Conservation (phyloP, 495 filamentous ascomycete genomes). For the Acidiella bohemica region DNA sequence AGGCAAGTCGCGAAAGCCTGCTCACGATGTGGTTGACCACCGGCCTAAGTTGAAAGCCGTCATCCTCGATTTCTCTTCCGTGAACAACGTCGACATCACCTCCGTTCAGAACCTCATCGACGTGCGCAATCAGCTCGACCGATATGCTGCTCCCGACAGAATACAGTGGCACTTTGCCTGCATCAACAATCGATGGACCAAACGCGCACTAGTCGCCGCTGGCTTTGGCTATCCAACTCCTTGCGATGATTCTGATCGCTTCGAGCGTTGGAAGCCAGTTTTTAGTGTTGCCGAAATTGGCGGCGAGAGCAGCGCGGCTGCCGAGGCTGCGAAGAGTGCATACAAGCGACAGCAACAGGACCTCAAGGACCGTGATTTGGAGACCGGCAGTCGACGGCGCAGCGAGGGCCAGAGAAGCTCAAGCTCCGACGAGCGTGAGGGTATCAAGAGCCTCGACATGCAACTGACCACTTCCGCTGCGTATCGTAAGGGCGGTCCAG, state of each 20-base stretch:
- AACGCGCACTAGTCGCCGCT: constrained; percentile 79
- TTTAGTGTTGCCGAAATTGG: constrained; percentile 88
- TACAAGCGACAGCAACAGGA: constrained; percentile 14
- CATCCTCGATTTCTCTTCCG: constrained; percentile 88
- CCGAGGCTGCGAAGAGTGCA: constrained; percentile 40
- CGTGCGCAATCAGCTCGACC: constrained; percentile 91
- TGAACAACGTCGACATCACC: constrained; percentile 93
- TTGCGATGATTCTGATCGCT: constrained; percentile 31
- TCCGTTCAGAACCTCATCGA: constrained; percentile 93
- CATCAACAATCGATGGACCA: constrained; percentile 96
- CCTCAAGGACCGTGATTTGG: constrained; percentile 20
- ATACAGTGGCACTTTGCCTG: constrained; percentile 95
- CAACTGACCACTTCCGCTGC: constrained; percentile 35
- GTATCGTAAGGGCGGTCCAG: constrained; percentile 12
- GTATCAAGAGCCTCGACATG: constrained; percentile 29
- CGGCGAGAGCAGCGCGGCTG: constrained; percentile 54
- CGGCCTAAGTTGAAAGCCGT: constrained; percentile 76
- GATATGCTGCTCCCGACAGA: constrained; percentile 64
- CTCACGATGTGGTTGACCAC: constrained; percentile 35
- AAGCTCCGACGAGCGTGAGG: constrained; percentile 12
- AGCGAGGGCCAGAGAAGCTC: constrained; percentile 11
- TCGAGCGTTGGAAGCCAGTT: constrained; percentile 82
- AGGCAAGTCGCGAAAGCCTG: constrained; percentile 52
- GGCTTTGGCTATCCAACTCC: constrained; percentile 80
- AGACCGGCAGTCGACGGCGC: constrained; percentile 12